phyloP scores from a whole-genome alignment of 805 yeast genomes.

The Torulaspora delbrueckii region DNA sequence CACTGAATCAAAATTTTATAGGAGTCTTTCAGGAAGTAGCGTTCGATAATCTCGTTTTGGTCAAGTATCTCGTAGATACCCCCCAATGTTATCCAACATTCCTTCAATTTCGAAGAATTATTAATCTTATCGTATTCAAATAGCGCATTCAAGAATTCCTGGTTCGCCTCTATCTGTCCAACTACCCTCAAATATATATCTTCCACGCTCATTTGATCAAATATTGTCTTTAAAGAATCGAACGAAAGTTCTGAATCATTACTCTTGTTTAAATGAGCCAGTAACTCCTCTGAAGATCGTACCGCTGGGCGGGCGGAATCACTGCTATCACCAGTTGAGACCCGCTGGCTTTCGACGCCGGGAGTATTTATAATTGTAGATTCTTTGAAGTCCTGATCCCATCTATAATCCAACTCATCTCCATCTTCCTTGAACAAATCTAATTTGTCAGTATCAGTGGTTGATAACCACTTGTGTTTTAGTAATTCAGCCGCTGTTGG shows the following conservation, averaged over 20 bases:
- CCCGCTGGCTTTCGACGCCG: background rate
- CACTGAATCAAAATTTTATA: conserved; percentile 21
- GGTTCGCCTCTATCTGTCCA: conserved; percentile 1
- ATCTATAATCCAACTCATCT: conserved; percentile 20
- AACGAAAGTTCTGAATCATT: background rate
- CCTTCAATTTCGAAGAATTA: conserved; percentile 21
- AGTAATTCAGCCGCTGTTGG: conserved; percentile 60
- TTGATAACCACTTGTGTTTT: conserved; percentile 48
- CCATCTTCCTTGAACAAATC: conserved; percentile 25
- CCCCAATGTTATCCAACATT: conserved; percentile 24
- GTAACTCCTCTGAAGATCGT: conserved; percentile 1
- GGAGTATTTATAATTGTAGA: background rate
- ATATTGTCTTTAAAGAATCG: conserved; percentile 6
- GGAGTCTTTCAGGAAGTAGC: conserved; percentile 16
- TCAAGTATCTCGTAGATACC: conserved; percentile 22
- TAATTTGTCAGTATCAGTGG: conserved; percentile 17
- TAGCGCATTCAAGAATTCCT: conserved; percentile 8
- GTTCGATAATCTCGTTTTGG: conserved; percentile 11
- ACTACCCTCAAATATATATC: conserved; percentile 4
- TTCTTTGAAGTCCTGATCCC: conserved; percentile 32
- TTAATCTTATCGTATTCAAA: conserved; percentile 21
- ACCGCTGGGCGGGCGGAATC: background rate
- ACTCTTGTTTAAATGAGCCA: background rate
- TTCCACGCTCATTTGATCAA: conserved; percentile 3
- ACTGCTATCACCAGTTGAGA: background rate